A percentile compares a stretch with the other conserved stretches of the same genome.
Conservation (phyloP, 345 rosid genomes). For the Eucalyptus fibrosa region DNA sequence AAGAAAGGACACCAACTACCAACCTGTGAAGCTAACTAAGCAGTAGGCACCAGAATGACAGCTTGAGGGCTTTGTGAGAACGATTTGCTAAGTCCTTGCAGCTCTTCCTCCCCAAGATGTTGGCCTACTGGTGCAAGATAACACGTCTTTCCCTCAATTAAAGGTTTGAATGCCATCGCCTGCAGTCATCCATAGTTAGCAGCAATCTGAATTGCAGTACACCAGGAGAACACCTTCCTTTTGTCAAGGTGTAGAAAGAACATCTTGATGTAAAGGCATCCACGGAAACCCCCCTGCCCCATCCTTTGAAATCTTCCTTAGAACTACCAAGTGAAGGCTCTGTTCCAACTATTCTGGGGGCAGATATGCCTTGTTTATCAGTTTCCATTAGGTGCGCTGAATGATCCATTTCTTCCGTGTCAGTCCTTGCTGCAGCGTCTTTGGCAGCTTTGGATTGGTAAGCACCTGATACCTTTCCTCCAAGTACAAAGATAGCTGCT, state of each 20-base stretch:
- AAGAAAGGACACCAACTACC: not conserved
- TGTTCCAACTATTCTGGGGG: not conserved
- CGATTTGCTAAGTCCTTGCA: conserved; percentile 48
- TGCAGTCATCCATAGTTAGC: conserved; percentile 7
- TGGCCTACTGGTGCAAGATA: conserved; percentile 52
- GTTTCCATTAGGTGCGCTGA: not conserved
- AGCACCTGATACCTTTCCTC: not conserved
- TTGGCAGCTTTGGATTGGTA: not conserved
- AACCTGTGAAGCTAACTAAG: conserved; percentile 94
- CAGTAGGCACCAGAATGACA: conserved; percentile 64
- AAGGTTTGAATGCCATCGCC: conserved; percentile 79
- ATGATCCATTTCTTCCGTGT: not conserved
- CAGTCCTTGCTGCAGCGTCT: not conserved
- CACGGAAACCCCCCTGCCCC: conserved; percentile 26
- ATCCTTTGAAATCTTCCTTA: conserved; percentile 29
- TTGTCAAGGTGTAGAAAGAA: not conserved
- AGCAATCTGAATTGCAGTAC: not conserved
- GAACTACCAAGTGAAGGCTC: conserved; percentile 11
- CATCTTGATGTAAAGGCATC: not conserved
- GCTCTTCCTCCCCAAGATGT: conserved; percentile 78
- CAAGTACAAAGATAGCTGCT: not conserved
- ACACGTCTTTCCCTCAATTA: conserved; percentile 33
- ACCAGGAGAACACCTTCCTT: not conserved
- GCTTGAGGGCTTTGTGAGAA: conserved; percentile 53
- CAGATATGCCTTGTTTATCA: not conserved